phyloP scores from a whole-genome alignment of 768 basidiomycete species.

The Agaricus subrufescens region DNA sequence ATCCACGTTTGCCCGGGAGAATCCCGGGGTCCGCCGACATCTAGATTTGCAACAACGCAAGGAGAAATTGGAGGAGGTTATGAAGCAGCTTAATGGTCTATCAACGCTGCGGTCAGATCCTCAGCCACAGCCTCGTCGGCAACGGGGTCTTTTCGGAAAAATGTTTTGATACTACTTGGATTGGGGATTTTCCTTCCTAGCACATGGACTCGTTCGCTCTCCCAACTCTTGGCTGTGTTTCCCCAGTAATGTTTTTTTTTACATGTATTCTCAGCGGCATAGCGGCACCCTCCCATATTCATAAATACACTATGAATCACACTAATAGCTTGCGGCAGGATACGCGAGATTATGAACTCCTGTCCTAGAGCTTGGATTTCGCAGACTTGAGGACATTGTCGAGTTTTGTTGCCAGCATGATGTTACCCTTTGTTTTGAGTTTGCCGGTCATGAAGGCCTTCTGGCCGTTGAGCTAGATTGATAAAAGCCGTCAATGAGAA shows the following conservation, averaged over 20 bases:
- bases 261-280: background rate
- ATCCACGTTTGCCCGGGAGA: slow-evolving; percentile 89
- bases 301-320: slow-evolving; percentile 10
- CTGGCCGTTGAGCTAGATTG: slow-evolving; percentile 74
- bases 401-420: slow-evolving; percentile 93
- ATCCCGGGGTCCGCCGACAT: slow-evolving; percentile 82
- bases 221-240: background rate
- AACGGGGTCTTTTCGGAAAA: slow-evolving; percentile 74
- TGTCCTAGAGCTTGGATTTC: slow-evolving; percentile 36
- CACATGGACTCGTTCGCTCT: background rate
- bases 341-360: background rate
- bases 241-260: background rate
- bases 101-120: slow-evolving; percentile 84
- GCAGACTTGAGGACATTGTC: slow-evolving; percentile 64
- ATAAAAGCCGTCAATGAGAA: background rate
- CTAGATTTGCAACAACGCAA: slow-evolving; percentile 95
- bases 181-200: background rate
- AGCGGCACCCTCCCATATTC: background rate
- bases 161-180: slow-evolving; percentile 44
- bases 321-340: background rate
- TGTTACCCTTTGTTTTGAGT: slow-evolving; percentile 87
- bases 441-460: slow-evolving; percentile 96
- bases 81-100: slow-evolving; percentile 91
- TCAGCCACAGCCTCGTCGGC: slow-evolving; percentile 66
- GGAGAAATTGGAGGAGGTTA: slow-evolving; percentile 95